A percentile compares a stretch with the other conserved stretches of the same genome.
phyloP scores from a whole-genome alignment of 148 eudicot genomes.

The Amaranthus hypochondriacus region DNA sequence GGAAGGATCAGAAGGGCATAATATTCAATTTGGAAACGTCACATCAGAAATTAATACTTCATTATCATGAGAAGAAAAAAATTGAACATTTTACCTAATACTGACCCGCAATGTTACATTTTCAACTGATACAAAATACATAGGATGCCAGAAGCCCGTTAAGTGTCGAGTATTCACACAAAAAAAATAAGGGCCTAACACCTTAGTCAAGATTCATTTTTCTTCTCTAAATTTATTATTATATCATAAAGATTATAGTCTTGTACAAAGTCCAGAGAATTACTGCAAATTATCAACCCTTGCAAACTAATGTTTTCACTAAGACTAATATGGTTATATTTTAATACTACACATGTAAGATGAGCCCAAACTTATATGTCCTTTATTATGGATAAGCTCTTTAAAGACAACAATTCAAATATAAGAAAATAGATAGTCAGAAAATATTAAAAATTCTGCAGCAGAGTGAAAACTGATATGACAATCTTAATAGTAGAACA shows the following conservation, averaged over 20 bases:
- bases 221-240: neutral
- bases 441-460: neutral
- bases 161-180: neutral
- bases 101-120: neutral
- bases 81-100: neutral
- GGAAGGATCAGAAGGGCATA: slow-evolving; percentile 6
- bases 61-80: slow-evolving; percentile 6
- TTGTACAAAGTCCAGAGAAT: neutral
- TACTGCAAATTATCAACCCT: neutral
- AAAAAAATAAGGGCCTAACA: no score
- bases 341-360: neutral
- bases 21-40: neutral
- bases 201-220: neutral
- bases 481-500: neutral
- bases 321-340: neutral
- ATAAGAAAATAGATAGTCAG: neutral
- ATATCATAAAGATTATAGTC: neutral
- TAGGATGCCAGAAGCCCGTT: neutral
- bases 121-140: neutral
- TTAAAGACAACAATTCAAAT: neutral
- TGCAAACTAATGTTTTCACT: neutral
- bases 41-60: neutral
- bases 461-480: neutral
- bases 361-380: neutral
- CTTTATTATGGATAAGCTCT: neutral